A percentile compares a stretch with the other conserved stretches of the same genome.
phyloP scores from a whole-genome alignment of 163 green algal genomes.

The Chlamydomonas reinhardtii region DNA sequence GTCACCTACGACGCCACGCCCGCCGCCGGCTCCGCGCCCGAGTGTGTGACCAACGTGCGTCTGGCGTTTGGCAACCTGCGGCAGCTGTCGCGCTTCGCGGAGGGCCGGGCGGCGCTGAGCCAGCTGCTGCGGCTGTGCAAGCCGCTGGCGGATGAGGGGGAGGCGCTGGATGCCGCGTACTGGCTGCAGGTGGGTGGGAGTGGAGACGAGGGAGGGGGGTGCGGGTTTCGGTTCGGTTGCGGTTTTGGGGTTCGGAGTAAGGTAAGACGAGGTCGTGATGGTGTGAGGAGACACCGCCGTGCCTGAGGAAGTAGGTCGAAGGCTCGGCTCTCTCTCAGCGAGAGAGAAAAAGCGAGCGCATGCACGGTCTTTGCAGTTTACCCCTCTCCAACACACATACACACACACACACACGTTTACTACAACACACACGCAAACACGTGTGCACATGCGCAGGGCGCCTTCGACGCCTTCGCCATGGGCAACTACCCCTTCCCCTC shows the following conservation, averaged over 20 bases:
- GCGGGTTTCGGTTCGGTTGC: too few species aligned
- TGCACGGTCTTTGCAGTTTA: too few species aligned
- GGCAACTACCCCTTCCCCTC: slow-evolving; percentile 81
- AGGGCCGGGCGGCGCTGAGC: slow-evolving; percentile 47
- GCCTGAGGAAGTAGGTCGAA: too few species aligned
- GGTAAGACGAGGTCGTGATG: too few species aligned
- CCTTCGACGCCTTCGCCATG: slow-evolving; percentile 83
- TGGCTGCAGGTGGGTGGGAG: slow-evolving; percentile 58
- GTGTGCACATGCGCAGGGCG: slow-evolving; percentile 26
- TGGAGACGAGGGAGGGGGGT: too few species aligned
- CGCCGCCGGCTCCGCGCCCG: slow-evolving; percentile 64
- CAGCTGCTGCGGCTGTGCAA: slow-evolving; percentile 58
- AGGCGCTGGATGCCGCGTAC: slow-evolving; percentile 51
- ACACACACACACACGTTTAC: too few species aligned
- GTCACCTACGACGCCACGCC: slow-evolving; percentile 81
- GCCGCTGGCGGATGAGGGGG: background rate
- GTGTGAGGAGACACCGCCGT: too few species aligned
- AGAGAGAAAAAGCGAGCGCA: too few species aligned
- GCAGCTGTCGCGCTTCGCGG: slow-evolving; percentile 10
- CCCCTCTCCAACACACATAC: too few species aligned
- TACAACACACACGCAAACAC: too few species aligned
- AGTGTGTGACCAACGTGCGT: slow-evolving; percentile 74
- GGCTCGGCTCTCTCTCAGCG: too few species aligned
- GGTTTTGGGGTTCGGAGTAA: too few species aligned
- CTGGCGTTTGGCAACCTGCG: slow-evolving; percentile 55